A percentile compares a stretch with the other conserved stretches of the same genome.
phyloP scores from a whole-genome alignment of 148 eudicot genomes.

The Mesembryanthemum crystallinum region DNA sequence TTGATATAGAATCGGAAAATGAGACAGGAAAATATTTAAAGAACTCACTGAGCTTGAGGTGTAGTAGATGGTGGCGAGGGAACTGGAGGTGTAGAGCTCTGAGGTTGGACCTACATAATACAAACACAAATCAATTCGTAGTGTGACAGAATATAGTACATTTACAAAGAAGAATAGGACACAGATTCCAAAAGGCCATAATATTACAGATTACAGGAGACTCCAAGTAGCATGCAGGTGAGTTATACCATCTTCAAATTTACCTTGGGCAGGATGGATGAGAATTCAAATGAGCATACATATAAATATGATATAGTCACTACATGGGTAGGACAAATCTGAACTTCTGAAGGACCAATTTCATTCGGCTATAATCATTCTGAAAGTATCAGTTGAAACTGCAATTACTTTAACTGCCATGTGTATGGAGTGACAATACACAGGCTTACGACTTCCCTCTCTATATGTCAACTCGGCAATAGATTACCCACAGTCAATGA shows the following conservation, averaged over 20 bases:
- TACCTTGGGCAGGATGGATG: neutral
- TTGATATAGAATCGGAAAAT: neutral
- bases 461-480: neutral
- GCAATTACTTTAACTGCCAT: neutral
- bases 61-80: conserved; percentile 32
- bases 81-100: conserved; percentile 32
- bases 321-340: neutral
- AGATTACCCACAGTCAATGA: no score
- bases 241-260: neutral
- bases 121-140: conserved; percentile 17
- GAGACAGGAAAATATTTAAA: neutral
- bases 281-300: neutral
- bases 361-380: neutral
- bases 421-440: neutral
- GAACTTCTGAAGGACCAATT: neutral
- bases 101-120: conserved; percentile 46
- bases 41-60: conserved; percentile 55
- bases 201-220: neutral
- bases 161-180: neutral
- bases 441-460: neutral
- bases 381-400: neutral
- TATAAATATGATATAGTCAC: neutral
- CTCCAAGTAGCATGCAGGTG: neutral
- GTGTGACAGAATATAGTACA: neutral
- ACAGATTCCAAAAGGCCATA: neutral